A percentile compares a stretch with the other conserved stretches of the same genome.
Conservation (phyloP, 305 asterid genomes). For the Caryopteris hybrid region DNA sequence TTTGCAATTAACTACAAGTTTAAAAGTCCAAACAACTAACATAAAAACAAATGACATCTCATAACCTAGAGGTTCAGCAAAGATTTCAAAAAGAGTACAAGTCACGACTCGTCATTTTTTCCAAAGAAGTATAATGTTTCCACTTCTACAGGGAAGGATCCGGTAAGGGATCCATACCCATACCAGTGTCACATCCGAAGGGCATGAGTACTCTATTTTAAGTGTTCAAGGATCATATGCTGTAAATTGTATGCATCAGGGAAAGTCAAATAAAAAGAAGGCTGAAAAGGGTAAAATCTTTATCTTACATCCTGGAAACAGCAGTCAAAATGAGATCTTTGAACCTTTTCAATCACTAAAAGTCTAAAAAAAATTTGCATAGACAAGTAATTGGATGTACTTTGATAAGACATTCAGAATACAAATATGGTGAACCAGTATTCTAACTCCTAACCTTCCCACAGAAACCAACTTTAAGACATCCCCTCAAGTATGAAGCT, state of each 20-base stretch:
- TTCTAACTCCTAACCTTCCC: conserved; percentile 4
- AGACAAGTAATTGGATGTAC: not conserved
- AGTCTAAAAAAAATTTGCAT: not conserved
- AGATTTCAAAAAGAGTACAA: not conserved
- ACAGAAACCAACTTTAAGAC: conserved; percentile 2
- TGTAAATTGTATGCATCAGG: conserved; percentile 13
- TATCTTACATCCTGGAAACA: conserved; percentile 8
- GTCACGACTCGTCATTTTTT: not conserved
- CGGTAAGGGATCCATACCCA: not conserved
- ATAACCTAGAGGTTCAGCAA: not conserved
- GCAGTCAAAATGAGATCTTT: not conserved
- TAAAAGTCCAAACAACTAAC: not conserved
- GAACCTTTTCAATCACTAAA: not conserved
- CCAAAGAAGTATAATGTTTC: not conserved
- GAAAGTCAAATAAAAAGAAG: not conserved
- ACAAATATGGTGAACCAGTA: not conserved
- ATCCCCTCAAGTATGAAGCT: not conserved
- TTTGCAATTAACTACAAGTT: not conserved
- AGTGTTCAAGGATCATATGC: not conserved
- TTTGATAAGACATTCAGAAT: not conserved
- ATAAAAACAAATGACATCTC: not conserved
- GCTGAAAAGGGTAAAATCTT: not conserved
- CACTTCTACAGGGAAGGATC: not conserved
- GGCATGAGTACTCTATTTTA: not conserved
- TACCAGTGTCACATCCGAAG: not conserved